These are phyloP conservation scores for Aspergillus unguis DNA, from an alignment of 2,329 filamentous ascomycete genomes.

Conservation along the genomic window DNA sequence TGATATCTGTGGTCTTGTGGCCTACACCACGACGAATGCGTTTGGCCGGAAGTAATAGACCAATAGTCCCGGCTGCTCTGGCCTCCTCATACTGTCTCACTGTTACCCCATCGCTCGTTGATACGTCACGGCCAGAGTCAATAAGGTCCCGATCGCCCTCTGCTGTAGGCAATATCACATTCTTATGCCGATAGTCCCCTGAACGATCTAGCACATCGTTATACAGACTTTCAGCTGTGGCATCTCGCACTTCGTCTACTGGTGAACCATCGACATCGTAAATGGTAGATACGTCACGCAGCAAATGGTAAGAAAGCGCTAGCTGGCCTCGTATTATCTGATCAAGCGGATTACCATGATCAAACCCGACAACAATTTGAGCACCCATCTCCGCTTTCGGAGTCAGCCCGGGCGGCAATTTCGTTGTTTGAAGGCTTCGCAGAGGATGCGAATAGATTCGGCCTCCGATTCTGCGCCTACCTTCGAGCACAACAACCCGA, in stretches of 20 bases:
- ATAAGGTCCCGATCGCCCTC: constrained; percentile 81
- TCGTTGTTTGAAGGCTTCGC: constrained; percentile 55
- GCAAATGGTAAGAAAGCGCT: constrained; percentile 76
- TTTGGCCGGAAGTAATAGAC: constrained; percentile 42
- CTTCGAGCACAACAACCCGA: constrained; percentile 80
- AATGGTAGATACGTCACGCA: constrained; percentile 77
- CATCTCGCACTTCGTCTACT: constrained; percentile 74
- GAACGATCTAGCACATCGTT: constrained; percentile 92
- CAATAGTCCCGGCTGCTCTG: constrained; percentile 55
- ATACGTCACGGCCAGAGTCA: constrained; percentile 75
- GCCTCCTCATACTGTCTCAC: constrained; percentile 72
- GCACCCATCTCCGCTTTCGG: constrained; percentile 95
- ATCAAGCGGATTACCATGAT: constrained; percentile 90
- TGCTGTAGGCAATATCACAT: constrained; percentile 65
- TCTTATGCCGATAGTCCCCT: constrained; percentile 82
- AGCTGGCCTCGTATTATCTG: constrained; percentile 87
- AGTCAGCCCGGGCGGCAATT: constrained; percentile 52
- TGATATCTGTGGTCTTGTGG: constrained; percentile 52
- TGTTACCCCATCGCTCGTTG: constrained; percentile 65
- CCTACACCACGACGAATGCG: constrained; percentile 44
- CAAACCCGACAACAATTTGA: constrained; percentile 97
- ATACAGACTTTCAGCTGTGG: constrained; percentile 84
- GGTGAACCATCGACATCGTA: constrained; percentile 67
- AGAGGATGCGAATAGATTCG: constrained; percentile 83
- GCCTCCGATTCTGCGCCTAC: constrained; percentile 80